phyloP scores from a whole-genome alignment of 805 yeast species.

The Nakazawaea laoshanensis region DNA sequence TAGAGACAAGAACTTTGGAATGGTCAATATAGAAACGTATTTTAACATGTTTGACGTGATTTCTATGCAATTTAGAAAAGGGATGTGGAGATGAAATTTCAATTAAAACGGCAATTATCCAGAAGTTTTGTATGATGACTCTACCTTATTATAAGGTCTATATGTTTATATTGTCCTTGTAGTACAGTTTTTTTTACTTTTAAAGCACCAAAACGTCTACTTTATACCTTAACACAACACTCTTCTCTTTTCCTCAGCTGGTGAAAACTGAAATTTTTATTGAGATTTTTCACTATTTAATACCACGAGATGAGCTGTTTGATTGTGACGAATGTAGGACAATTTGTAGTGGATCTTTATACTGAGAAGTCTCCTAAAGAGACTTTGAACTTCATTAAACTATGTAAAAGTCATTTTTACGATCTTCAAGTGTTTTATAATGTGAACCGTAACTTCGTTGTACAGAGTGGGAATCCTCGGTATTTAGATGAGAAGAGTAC shows the following conservation, averaged over 20 bases:
- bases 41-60: slow-evolving; percentile 2
- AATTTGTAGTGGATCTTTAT: slow-evolving; percentile 41
- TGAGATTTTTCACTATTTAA: background rate
- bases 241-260: no score
- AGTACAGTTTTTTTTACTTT: no score
- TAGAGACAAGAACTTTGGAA: background rate
- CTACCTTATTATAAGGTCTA: no score
- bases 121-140: no score
- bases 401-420: slow-evolving; percentile 44
- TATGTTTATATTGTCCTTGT: no score
- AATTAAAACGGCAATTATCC: no score
- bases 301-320: slow-evolving; percentile 28
- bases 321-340: slow-evolving; percentile 32
- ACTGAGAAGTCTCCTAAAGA: slow-evolving; percentile 26
- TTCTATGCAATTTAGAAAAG: no score
- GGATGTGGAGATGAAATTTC: no score
- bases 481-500: slow-evolving; percentile 24
- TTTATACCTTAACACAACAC: no score
- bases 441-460: slow-evolving; percentile 27
- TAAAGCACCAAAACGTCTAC: no score
- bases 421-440: slow-evolving; percentile 42
- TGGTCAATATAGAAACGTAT: slow-evolving; percentile 2
- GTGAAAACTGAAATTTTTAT: no score
- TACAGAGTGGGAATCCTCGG: slow-evolving; percentile 40
- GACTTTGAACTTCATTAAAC: slow-evolving; percentile 39